Percentiles rank a stretch among this genome's conserved stretches.
Evolutionary conservation across 164 flowering plant species (phyloP).

Genomic region (Vitis rupestris): DNA sequence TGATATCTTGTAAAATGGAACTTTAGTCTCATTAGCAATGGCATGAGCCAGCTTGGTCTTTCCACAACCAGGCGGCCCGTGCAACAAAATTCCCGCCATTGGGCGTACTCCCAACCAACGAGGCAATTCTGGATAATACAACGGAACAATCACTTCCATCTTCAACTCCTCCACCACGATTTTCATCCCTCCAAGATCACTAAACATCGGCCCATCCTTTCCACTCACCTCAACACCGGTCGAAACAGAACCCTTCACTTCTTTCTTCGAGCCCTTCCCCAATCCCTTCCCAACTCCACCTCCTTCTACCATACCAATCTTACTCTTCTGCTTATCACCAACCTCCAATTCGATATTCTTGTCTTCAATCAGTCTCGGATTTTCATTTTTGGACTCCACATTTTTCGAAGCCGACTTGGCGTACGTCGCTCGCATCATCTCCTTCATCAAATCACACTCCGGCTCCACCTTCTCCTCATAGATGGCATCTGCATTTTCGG

Average conservation of each 20-base stretch:
- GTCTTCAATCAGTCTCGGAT: constrained; percentile 15
- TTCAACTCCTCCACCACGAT: constrained; percentile 65
- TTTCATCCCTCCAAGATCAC: constrained; percentile 82
- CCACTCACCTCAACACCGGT: constrained; percentile 17
- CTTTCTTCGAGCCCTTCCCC: constrained; percentile 10
- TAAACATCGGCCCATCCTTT: constrained; percentile 63
- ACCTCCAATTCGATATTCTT: constrained; percentile 62
- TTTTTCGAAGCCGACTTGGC: constrained; percentile 11
- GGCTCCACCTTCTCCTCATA: constrained; percentile 53
- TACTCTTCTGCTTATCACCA: constrained; percentile 26
- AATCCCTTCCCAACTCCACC: constrained; percentile 5
- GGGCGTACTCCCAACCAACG: constrained; percentile 72
- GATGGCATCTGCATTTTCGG: constrained; percentile 73
- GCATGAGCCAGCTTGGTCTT: constrained; percentile 94
- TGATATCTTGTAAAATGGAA: constrained; percentile 84
- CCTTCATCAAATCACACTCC: constrained; percentile 65
- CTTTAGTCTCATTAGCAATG: constrained; percentile 87
- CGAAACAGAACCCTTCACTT: constrained; percentile 7
- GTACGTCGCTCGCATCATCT: constrained; percentile 46
- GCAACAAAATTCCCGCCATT: constrained; percentile 71
- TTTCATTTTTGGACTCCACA: background rate
- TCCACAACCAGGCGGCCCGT: constrained; percentile 99
- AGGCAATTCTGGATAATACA: constrained; percentile 64
- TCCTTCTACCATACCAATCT: constrained; percentile 17
- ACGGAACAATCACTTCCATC: constrained; percentile 73